Base-by-base conservation (phyloP, 345 rosid genomes). In the Chamaenerion angustifolium region DNA sequence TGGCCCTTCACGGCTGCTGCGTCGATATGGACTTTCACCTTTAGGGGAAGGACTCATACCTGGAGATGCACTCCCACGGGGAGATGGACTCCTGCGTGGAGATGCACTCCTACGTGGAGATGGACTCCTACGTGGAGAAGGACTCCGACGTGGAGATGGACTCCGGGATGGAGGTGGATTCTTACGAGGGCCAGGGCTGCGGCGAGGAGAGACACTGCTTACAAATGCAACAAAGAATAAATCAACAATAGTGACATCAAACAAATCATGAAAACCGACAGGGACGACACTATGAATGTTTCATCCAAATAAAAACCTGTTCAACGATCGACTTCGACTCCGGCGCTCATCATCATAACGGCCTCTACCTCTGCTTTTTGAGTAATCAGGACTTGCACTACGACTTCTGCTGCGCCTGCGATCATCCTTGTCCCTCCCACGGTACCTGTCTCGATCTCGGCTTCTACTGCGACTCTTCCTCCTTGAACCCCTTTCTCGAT, bases 391-490 rank as follows among this genome's bases (percentile, higher is more conserved):
- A 68, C 78, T 75, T 4, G 70, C 67, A 56, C 84, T 78, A 37
- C 67, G 72, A 50, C 81, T 75, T 61, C 71, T 55, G 63, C 76
- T 72, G 31, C 60, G 68, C 15, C 55, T 60, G 44, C 60, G 75
- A 55, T 63, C 40, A 14, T 70, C 78, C 50, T 58, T 72, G 55
- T 75, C 76, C 61, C 58, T 63, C 46, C 67, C 67, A 48, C 68
- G 76, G 50, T 61, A 59, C 53, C 67, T 71, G 52, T 71, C 80
- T 57, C 68, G 65, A 56, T 75, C 84, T 70, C 58, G 42, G 35
- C 84, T 78, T 55, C 81, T 63, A 60, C 84, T 78, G 55, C 72
- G 67, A 40, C 81, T 78, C 49, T 69, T 68, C 76, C 46, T 70
- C 59, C 59, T 56, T 41, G 61, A 54, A 41, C 69, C 80, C 60